Percentiles rank a stretch among this genome's conserved stretches.
phyloP scores from a whole-genome alignment of 352 stramenopile species.

The Elongisporangium prolatum region DNA sequence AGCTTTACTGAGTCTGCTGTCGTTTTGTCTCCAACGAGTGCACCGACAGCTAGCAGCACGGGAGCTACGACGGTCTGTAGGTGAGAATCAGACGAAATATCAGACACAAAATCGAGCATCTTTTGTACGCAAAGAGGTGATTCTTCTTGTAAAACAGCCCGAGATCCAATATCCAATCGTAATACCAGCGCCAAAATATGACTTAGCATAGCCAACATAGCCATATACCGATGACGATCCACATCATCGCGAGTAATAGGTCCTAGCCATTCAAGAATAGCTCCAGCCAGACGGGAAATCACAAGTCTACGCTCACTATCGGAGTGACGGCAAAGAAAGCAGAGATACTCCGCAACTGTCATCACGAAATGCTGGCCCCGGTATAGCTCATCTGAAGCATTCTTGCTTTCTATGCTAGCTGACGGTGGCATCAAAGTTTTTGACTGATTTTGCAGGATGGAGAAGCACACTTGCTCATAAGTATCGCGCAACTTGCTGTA shows the following conservation, averaged over 20 bases:
- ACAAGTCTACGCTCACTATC: conserved; percentile 54
- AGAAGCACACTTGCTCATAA: conserved; percentile 68
- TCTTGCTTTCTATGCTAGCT: not conserved
- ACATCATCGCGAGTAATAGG: conserved; percentile 6
- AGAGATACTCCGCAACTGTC: conserved; percentile 64
- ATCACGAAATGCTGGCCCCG: conserved; percentile 49
- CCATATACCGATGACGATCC: conserved; percentile 3
- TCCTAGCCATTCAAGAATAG: conserved; percentile 38
- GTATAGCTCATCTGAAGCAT: conserved; percentile 12
- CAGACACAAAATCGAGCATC: conserved; percentile 36
- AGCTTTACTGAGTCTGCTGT: conserved; percentile 13
- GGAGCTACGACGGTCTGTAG: conserved; percentile 43
- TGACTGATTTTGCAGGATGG: conserved; percentile 48
- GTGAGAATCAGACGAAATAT: not conserved
- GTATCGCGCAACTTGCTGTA: conserved; percentile 47
- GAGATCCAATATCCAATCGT: conserved; percentile 42
- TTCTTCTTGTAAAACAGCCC: conserved; percentile 31
- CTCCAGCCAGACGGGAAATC: conserved; percentile 40
- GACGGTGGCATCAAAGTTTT: not conserved
- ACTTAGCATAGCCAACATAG: conserved; percentile 39
- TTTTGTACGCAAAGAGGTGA: conserved; percentile 41
- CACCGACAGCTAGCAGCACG: conserved; percentile 61
- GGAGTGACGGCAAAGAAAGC: conserved; percentile 45
- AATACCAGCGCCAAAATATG: conserved; percentile 74
- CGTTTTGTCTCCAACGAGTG: conserved; percentile 19